phyloP scores from a whole-genome alignment of 495 filamentous ascomycete genomes.

The Hypomontagnella submonticulosa region DNA sequence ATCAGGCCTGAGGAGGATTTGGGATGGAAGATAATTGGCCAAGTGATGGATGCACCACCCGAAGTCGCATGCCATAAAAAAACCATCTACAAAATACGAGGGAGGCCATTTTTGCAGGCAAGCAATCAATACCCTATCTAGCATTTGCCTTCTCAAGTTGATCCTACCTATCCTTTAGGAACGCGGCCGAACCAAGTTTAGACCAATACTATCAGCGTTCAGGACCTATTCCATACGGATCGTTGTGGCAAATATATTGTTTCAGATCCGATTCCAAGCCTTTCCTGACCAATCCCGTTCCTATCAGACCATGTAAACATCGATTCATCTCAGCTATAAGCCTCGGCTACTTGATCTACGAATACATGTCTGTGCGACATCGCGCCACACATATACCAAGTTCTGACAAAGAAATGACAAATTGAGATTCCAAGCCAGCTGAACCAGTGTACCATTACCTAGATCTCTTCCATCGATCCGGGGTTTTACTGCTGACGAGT shows the following conservation, averaged over 20 bases:
- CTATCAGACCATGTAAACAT: slow-evolving; percentile 63
- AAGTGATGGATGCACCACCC: neutral
- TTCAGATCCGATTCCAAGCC: slow-evolving; percentile 61
- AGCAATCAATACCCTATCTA: slow-evolving; percentile 36
- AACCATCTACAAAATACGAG: neutral
- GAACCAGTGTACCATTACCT: slow-evolving; percentile 56
- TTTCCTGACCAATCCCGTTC: slow-evolving; percentile 60
- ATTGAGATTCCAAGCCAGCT: slow-evolving; percentile 64
- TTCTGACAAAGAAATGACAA: slow-evolving; percentile 67
- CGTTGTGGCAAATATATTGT: slow-evolving; percentile 61
- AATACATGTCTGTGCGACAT: slow-evolving; percentile 64
- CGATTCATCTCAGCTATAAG: slow-evolving; percentile 62
- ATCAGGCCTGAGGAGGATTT: slow-evolving; percentile 66
- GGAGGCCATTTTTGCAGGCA: slow-evolving; percentile 21
- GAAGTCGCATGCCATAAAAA: neutral
- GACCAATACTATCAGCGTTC: slow-evolving; percentile 40
- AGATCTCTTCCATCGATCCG: slow-evolving; percentile 58
- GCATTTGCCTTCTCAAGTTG: slow-evolving; percentile 10
- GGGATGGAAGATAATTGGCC: slow-evolving; percentile 50
- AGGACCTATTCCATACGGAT: slow-evolving; percentile 58
- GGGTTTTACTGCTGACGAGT: slow-evolving; percentile 58
- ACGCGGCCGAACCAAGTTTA: slow-evolving; percentile 35
- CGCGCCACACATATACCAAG: slow-evolving; percentile 66
- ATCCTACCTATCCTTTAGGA: slow-evolving; percentile 13
- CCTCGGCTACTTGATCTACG: slow-evolving; percentile 63